Evolutionary conservation across 2,329 filamentous ascomycete genomes (phyloP), one percentile per base, ranked within the genome.

Genomic region (Ilyonectria sp.): DNA sequence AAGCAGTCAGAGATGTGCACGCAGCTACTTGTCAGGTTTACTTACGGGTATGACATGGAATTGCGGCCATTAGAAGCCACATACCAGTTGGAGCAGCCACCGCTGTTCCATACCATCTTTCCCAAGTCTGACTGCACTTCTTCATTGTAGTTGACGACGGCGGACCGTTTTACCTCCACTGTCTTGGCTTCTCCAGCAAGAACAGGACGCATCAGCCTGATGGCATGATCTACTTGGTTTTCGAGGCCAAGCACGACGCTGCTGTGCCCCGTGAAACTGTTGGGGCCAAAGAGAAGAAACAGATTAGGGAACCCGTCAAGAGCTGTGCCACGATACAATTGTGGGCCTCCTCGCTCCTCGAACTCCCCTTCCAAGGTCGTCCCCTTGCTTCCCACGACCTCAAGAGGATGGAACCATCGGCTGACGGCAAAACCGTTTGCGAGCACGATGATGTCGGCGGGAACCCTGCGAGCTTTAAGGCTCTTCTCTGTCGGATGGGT

Each of bases 21-120:
- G 46, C 4, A 26, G 46, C 23, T 49, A 6, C 19, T 9, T 49
- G 37, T 40, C 2, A 40, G 23, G 46, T 49, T 21, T 49, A 49
- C 46, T 49, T 21, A 49, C 46, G 46, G 46, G 23, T 49, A 49
- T 49, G 46, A 49, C 46, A 49, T 49, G 46, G 46, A 49, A 26
- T 49, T 49, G 19, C 46, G 19, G 46, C 46, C 19, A 26, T 26
- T 26, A 49, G 46, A 26, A 21, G 7, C 46, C n/a, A 49, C 46
- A 26, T 49, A 23, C 46, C 46, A 26, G 46, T 49, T 49, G 9
- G 19, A 49, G 46, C 46, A 49, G n/a, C 46, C 19, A 49, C 46
- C 19, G 46, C 17, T 26, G n/a, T 23, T 49, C 46, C 19, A 49
- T 26, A 49, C 46, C 46, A 49, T 49, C 46, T 49, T 49, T 15